Evolutionary conservation across 2,329 filamentous ascomycete genomes (phyloP), one percentile per base, ranked within the genome.

Genomic region (Aspergillus sp.): DNA sequence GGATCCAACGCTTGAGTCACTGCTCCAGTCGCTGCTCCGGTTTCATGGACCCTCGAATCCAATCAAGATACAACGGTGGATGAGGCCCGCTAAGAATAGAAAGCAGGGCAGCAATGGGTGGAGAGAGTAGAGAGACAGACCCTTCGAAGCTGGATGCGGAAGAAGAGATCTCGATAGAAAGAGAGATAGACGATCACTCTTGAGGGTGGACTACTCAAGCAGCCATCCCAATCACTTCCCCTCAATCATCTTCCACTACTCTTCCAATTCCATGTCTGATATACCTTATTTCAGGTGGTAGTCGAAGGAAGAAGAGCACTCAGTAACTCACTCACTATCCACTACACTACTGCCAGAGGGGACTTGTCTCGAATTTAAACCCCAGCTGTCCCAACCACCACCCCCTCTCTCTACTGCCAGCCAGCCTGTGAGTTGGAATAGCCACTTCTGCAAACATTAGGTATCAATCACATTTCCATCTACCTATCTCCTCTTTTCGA

Each of bases 11-110:
- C 41, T 21, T 45, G 41, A 45, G 41, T 45, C 41, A 45, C 41
- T 36, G 32, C 17, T 21, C 10, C 10, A 45, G 17, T 19, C 41
- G 23, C 41, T 32, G 47, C 47, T 21, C 36, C 56, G 49, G 36
- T 53, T 53, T 54, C 57, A 54, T 49, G 32, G 39, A 39, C 45
- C 45, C 13, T 49, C 47, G 15, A 49, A 30, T 25, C 47, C 13
- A 28, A 49, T 49, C 47, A 49, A 49, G 41, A 30, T 10, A 36
- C 21, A 19, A 19, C 8, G 19, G 49, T 52, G 49, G 25, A 10
- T 36, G 23, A 21, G 53, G 47, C 9, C 25, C 23, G 19, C 59
- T 61, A 61, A 58, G 49, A 61, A 58, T 61, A 61, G 58, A 43
- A 55, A 47, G 41, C 39, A 55, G 30, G 38, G 21, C 13, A 39